phyloP scores from a whole-genome alignment of 495 filamentous ascomycete genomes.

The Viridothelium virens region DNA sequence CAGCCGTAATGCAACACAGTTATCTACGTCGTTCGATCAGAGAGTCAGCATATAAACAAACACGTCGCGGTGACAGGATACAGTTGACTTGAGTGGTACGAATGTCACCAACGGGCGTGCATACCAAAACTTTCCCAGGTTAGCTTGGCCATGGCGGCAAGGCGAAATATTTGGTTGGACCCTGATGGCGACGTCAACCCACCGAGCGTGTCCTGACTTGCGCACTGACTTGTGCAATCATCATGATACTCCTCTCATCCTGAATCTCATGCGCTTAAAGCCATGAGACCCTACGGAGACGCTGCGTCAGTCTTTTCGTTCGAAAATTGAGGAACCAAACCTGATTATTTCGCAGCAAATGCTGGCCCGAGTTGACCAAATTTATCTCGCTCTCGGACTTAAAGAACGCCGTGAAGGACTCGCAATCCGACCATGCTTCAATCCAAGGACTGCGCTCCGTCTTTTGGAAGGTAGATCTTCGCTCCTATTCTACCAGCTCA shows the following conservation, averaged over 20 bases:
- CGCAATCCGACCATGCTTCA: slow-evolving; percentile 39
- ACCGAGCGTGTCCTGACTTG: neutral
- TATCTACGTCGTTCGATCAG: no score
- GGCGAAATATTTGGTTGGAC: neutral
- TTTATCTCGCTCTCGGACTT: slow-evolving; percentile 49
- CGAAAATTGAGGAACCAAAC: neutral
- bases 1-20: neutral
- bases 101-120: no score
- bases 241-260: neutral
- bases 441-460: slow-evolving; percentile 69
- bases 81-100: no score
- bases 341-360: slow-evolving; percentile 18
- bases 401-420: slow-evolving; percentile 52
- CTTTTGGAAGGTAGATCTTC: slow-evolving; percentile 74
- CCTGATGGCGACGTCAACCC: neutral
- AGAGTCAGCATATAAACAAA: no score
- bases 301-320: neutral
- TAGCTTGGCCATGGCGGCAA: no score
- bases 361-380: slow-evolving; percentile 32
- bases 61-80: no score
- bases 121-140: no score
- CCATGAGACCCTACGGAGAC: slow-evolving; percentile 3
- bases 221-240: neutral
- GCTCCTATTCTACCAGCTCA: neutral
- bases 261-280: neutral